Evolutionary conservation across 768 basidiomycete species (phyloP), one percentile per base, ranked within the genome.

Genomic region (Boletus fagicola): DNA sequence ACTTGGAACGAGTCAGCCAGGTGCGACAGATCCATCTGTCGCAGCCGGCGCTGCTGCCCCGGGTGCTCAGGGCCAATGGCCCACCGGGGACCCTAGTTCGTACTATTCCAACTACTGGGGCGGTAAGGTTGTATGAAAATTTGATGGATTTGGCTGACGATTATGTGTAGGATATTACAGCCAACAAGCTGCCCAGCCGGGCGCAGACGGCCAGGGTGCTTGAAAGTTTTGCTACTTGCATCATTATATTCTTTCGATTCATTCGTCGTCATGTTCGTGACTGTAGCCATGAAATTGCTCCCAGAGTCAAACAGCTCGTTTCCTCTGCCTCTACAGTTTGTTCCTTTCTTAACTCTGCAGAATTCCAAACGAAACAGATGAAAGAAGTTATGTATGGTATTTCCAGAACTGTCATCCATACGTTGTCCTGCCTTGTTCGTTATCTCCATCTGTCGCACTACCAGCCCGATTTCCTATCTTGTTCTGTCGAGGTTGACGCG

Each of bases 41-140:
- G n/a, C n/a, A n/a, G 63, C 65, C 5, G 73, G 71, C n/a, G 74
- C 73, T 15, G 80, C 78, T 11, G 82, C 79, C 15, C 82, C 83
- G 60, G 79, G 82, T 36, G 82, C 80, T 48, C 88, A 89, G 71
- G 85, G 83, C 47, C 89, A 92, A 66, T 93, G 92, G 90, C 83
- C 83, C 28, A 78, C 80, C 26, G 82, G 84, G 47, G 89, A 91
- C 68, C 85, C 88, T 55, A 86, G 76, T 68, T 80, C 80, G 57
- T 90, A 90, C 73, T 90, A 90, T 72, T 83, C 83, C 54, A 88
- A 88, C 69, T 90, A 91, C 70, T 91, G 90, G 90, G 86, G 88
- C 69, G 88, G 90, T 92, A 58, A 66, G 85, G 51, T 57, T 53
- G 10, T 36, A 22, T 51, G 36, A 30, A 18, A 18, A 12, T 30